Conservation (phyloP, 768 basidiomycete genomes). For the Agaricus bisporus region DNA sequence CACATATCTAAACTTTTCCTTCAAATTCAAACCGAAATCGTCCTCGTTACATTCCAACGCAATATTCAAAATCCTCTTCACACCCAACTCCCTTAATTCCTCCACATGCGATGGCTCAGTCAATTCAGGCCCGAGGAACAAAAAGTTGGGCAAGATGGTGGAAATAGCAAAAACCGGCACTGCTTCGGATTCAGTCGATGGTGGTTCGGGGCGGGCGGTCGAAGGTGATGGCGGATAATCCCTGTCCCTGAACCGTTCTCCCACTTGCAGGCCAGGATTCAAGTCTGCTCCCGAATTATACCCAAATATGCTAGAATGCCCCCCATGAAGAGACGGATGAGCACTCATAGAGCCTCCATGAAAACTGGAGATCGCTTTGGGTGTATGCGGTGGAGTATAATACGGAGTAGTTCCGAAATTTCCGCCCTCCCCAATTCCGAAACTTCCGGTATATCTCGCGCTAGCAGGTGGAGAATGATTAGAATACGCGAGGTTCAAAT, state of each 20-base stretch:
- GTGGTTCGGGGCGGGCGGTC: slow-evolving; percentile 62
- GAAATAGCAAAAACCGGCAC: slow-evolving; percentile 75
- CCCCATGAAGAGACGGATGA: background rate
- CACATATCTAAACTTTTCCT: slow-evolving; percentile 69
- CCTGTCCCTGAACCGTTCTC: background rate
- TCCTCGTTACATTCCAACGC: slow-evolving; percentile 81
- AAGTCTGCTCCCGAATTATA: background rate
- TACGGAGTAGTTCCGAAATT: slow-evolving; percentile 33
- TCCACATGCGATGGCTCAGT: slow-evolving; percentile 68
- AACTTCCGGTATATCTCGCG: background rate
- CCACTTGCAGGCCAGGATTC: background rate
- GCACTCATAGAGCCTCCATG: slow-evolving; percentile 6
- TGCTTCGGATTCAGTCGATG: slow-evolving; percentile 48
- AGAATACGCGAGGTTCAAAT: slow-evolving; percentile 54
- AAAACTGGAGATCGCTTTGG: slow-evolving; percentile 22
- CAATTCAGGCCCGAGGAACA: slow-evolving; percentile 89
- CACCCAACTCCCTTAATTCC: slow-evolving; percentile 67
- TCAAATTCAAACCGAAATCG: slow-evolving; percentile 64
- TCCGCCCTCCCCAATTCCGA: slow-evolving; percentile 2
- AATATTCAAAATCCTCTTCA: slow-evolving; percentile 86
- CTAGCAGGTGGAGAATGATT: slow-evolving; percentile 37
- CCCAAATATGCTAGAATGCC: slow-evolving; percentile 11
- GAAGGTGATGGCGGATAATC: slow-evolving; percentile 46
- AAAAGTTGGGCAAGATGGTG: slow-evolving; percentile 84
- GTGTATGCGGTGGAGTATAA: slow-evolving; percentile 51